Evolutionary conservation across 108 stramenopile species (phyloP).

Genomic region (Skeletonema costatum): DNA sequence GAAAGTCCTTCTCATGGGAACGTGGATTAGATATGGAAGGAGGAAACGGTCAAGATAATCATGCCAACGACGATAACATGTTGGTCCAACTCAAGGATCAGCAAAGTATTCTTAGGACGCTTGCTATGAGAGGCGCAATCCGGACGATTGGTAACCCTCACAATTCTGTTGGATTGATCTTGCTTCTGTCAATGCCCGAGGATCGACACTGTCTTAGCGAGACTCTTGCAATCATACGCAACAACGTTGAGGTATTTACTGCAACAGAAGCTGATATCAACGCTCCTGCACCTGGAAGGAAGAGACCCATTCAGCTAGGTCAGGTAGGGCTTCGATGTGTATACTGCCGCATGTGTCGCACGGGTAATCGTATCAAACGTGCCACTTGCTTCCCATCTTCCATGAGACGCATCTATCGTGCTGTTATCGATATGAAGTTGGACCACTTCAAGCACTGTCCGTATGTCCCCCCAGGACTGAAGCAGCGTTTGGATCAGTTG

Average conservation of each 20-base stretch:
- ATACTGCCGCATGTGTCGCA: constrained; percentile 74
- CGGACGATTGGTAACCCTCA: constrained; percentile 48
- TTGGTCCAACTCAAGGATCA: constrained; percentile 36
- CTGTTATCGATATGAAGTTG: constrained; percentile 93
- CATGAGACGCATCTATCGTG: constrained; percentile 85
- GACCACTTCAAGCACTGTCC: constrained; percentile 87
- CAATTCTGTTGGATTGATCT: constrained; percentile 27
- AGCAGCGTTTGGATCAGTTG: constrained; percentile 68
- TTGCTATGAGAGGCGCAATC: constrained; percentile 37
- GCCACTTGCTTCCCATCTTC: constrained; percentile 90
- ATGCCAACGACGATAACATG: neutral
- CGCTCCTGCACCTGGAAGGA: constrained; percentile 89
- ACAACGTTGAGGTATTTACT: constrained; percentile 89
- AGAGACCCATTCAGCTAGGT: constrained; percentile 80
- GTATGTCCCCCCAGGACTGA: constrained; percentile 74
- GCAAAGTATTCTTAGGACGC: constrained; percentile 35
- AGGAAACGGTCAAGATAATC: neutral
- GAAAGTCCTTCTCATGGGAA: constrained; percentile 7
- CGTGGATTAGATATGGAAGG: neutral
- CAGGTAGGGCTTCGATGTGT: constrained; percentile 91
- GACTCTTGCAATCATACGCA: constrained; percentile 85
- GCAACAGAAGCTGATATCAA: constrained; percentile 81
- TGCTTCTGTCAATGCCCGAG: constrained; percentile 80
- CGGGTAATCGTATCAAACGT: constrained; percentile 84
- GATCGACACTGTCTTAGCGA: constrained; percentile 87